These are phyloP conservation scores for Diaporthe batatas DNA, from an alignment of 2,329 filamentous ascomycete genomes.

Conservation along the genomic window DNA sequence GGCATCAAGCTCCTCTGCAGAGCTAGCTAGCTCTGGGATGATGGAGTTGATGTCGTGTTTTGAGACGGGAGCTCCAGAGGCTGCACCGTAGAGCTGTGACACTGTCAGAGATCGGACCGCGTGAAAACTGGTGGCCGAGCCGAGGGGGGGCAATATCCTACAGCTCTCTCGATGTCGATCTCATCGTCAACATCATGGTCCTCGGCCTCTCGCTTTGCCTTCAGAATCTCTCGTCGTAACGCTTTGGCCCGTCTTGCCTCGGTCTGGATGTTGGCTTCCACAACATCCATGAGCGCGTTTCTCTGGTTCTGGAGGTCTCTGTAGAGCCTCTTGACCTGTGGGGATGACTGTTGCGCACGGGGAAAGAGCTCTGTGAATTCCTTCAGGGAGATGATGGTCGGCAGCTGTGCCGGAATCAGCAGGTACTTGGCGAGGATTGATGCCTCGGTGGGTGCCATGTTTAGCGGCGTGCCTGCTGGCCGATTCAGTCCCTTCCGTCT, in stretches of 20 bases:
- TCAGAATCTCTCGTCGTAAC: constrained; percentile 69
- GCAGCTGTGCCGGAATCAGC: constrained; percentile 79
- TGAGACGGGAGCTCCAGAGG: constrained; percentile 60
- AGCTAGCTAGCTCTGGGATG: constrained; percentile 76
- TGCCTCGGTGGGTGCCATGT: constrained; percentile 80
- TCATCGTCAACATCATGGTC: constrained; percentile 72
- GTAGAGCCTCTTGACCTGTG: constrained; percentile 79
- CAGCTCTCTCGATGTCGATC: constrained; percentile 71
- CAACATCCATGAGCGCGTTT: constrained; percentile 74
- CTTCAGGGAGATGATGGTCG: constrained; percentile 78
- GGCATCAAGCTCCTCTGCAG: constrained; percentile 73
- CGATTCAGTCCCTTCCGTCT: not conserved
- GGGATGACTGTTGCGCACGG: constrained; percentile 71
- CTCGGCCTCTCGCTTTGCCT: constrained; percentile 65
- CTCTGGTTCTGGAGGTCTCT: constrained; percentile 83
- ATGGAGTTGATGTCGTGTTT: constrained; percentile 75
- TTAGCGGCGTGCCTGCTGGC: constrained; percentile 39
- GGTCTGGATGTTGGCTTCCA: constrained; percentile 74
- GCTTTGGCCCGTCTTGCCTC: constrained; percentile 73
- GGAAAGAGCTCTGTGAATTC: constrained; percentile 86
- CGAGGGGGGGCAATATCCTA: constrained; percentile 51
- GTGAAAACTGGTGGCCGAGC: constrained; percentile 29
- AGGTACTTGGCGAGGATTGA: constrained; percentile 84
- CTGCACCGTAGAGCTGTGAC: constrained; percentile 65
- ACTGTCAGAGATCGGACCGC: constrained; percentile 1